Base-by-base conservation (phyloP, 2,329 filamentous ascomycete genomes). In the Ceratocystis cubensis region DNA sequence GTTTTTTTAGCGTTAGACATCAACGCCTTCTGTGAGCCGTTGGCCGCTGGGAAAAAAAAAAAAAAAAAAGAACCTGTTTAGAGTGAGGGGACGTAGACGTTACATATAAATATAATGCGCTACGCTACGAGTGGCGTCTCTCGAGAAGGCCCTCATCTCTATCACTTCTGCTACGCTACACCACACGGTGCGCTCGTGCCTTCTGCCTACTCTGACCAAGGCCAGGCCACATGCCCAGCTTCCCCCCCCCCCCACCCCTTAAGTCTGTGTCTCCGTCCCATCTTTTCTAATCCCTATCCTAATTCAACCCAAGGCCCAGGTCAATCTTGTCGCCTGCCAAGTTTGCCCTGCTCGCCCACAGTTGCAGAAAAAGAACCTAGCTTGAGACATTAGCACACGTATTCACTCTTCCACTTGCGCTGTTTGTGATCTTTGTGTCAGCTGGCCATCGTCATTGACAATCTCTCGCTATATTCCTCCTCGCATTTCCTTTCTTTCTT, bases 311-410 rank as follows among this genome's bases (percentile, higher is more conserved):
- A n/a, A 57, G 53, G 10, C 17, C 2, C 25, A 33, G 53, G 25
- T 30, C 25, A 57, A 57, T 33, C 53, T 57, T 57, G 25, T 57
- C 28, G 25, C 22, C 53, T 57, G 53, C 53, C 53, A 57, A 57
- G 53, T 57, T 57, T 57, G 53, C 53, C 53, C 4, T 57, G 53
- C 53, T 30, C 53, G 17, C 53, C 10, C 53, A 57, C 53, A 57
- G 7, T 57, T 57, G 53, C 28, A 57, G 28, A 57, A 33, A 33
- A 25, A 57, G 53, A 17, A 57, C 53, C 15, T 57, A 17, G 28
- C 25, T 57, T 57, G 28, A 57, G 53, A 57, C 53, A 57, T 7
- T 10, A 57, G 30, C 28, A 57, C 53, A 33, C 25, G 53, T n/a
- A 57, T 33, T 57, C 25, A 7, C 53, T 33, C 53, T 33, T 33